phyloP scores from a whole-genome alignment of 2,329 filamentous ascomycete species.

The Hirsutella minnesotensis region DNA sequence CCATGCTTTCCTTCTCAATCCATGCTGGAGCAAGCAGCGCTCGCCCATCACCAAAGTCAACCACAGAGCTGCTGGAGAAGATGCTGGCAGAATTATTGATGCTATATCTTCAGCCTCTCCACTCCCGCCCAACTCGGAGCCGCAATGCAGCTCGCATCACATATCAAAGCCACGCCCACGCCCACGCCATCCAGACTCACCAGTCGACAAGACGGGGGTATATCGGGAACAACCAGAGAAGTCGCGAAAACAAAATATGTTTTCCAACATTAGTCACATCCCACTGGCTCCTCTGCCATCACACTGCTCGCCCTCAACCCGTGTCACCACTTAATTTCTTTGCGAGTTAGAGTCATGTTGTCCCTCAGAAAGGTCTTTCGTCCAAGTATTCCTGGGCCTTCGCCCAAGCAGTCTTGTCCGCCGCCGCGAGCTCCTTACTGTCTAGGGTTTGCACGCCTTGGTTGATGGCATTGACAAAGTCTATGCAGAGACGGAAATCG shows the following conservation, averaged over 20 bases:
- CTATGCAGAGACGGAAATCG: conserved; percentile 44
- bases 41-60: too few relatives aligned
- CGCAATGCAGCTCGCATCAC: too few relatives aligned
- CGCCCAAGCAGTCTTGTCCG: conserved; percentile 40
- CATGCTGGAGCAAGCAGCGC: too few relatives aligned
- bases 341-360: background rate
- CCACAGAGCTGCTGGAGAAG: too few relatives aligned
- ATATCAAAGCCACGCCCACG: too few relatives aligned
- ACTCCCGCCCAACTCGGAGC: too few relatives aligned
- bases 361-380: conserved; percentile 24
- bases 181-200: conserved; percentile 2
- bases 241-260: background rate
- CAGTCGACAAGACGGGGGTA: too few relatives aligned
- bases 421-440: conserved; percentile 31
- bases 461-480: conserved; percentile 46
- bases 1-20: too few relatives aligned
- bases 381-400: conserved; percentile 42
- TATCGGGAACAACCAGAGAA: too few relatives aligned
- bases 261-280: background rate
- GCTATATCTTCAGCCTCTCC: too few relatives aligned
- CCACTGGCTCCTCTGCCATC: background rate
- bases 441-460: conserved; percentile 44
- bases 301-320: background rate
- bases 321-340: background rate
- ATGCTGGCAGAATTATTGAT: too few relatives aligned